Evolutionary conservation across 1,139 yeast species (phyloP).

Genomic region (Hansenula anomala): DNA sequence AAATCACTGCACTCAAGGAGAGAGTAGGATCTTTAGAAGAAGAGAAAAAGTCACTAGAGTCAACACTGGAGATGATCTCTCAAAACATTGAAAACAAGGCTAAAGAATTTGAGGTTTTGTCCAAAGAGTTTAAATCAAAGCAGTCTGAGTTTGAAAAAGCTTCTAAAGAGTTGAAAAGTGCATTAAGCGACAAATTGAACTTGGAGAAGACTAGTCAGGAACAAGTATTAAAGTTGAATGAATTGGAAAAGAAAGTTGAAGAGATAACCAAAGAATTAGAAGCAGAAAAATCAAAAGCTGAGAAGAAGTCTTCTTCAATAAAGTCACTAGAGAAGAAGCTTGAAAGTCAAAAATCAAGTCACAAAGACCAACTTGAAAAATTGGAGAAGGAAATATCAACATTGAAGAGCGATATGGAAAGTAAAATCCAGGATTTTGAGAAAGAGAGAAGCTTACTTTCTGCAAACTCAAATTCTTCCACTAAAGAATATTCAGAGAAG

Average conservation of each 20-base stretch:
- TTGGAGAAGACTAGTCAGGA: background rate
- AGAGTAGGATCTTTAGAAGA: conserved; percentile 23
- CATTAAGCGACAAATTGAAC: background rate
- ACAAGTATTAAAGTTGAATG: no score
- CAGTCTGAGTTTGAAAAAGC: conserved; percentile 10
- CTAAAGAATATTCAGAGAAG: conserved; percentile 44
- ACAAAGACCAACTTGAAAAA: conserved; percentile 2
- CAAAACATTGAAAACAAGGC: conserved; percentile 26
- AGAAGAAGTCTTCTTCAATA: no score
- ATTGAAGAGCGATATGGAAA: conserved; percentile 25
- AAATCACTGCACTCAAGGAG: conserved; percentile 10
- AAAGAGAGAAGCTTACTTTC: conserved; percentile 42
- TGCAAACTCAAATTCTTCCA: conserved; percentile 44
- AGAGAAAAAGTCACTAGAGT: conserved; percentile 23
- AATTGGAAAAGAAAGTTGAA: conserved; percentile 3
- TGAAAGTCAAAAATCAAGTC: conserved; percentile 6
- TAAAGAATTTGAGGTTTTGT: conserved; percentile 20
- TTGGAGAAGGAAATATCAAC: conserved; percentile 20
- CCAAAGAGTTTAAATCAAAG: conserved; percentile 10
- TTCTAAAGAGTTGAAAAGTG: conserved; percentile 2
- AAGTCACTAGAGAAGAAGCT: conserved; percentile 11
- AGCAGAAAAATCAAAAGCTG: conserved; percentile 6
- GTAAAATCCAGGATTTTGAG: conserved; percentile 41
- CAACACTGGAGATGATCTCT: conserved; percentile 26
- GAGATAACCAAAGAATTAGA: conserved; percentile 1